Percentiles rank a stretch among this genome's conserved stretches.
phyloP scores from a whole-genome alignment of 2,329 filamentous ascomycete species.

The Macrophomina tecta region DNA sequence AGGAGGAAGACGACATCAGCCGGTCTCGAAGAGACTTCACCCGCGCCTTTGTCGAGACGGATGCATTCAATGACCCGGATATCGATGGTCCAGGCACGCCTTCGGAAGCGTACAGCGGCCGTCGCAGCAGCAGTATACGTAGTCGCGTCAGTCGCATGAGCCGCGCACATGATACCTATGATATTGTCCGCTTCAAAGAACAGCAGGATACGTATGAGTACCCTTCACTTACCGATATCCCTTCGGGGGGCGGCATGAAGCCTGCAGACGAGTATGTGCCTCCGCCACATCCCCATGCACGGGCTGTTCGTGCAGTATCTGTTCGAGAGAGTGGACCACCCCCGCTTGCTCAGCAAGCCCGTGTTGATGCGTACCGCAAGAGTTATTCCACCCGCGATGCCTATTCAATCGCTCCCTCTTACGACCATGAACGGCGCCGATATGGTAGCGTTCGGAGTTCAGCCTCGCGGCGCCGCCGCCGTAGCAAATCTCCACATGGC shows the following conservation, averaged over 20 bases:
- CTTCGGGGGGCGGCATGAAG: conserved; percentile 11
- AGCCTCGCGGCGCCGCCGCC: conserved; percentile 1
- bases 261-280: conserved; percentile 10
- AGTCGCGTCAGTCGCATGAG: conserved; percentile 17
- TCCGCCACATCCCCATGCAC: conserved; percentile 15
- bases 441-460: conserved; percentile 14
- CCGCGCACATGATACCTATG: conserved; percentile 7
- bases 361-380: neutral
- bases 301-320: neutral
- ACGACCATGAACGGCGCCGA: neutral
- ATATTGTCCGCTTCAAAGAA: neutral
- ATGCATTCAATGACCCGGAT: conserved; percentile 23
- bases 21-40: conserved; percentile 25
- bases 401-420: conserved; percentile 2
- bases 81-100: conserved; percentile 9
- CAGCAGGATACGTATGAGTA: conserved; percentile 5
- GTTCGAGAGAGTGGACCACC: neutral
- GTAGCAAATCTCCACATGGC: conserved; percentile 12
- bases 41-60: conserved; percentile 26
- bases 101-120: conserved; percentile 14
- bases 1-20: conserved; percentile 21
- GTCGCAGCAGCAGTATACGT: conserved; percentile 15
- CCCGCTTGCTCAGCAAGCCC: neutral
- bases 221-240: neutral
- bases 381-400: conserved; percentile 3